These are phyloP conservation scores for Backusella macrospora DNA, from an alignment of 192 early-diverging fungal genomes.

Conservation along the genomic window DNA sequence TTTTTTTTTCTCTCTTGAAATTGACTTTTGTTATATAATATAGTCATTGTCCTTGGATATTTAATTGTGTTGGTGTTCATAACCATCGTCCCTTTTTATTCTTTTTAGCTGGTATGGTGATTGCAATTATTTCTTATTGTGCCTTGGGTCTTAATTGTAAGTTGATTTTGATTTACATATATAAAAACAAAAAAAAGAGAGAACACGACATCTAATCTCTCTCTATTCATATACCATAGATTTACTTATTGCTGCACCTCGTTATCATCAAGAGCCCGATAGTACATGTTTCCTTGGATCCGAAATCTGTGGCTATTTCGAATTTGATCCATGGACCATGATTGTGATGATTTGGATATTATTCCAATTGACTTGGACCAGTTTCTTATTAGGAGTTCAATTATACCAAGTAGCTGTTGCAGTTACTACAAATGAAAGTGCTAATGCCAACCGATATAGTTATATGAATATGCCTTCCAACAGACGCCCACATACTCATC, in stretches of 20 bases:
- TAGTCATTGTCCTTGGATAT: conserved; percentile 96
- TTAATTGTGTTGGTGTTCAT: conserved; percentile 90
- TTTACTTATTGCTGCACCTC: not conserved
- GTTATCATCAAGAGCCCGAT: conserved; percentile 2
- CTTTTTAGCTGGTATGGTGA: conserved; percentile 70
- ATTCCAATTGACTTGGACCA: conserved; percentile 82
- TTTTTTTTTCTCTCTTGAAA: not conserved
- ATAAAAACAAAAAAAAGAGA: too few species aligned
- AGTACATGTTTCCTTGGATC: conserved; percentile 59
- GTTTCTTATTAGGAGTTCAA: conserved; percentile 76
- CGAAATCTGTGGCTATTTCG: conserved; percentile 71
- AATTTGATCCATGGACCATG: conserved; percentile 73
- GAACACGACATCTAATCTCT: too few species aligned
- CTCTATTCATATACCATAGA: not conserved
- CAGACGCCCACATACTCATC: conserved; percentile 26
- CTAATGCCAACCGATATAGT: conserved; percentile 75
- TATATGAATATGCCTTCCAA: conserved; percentile 48
- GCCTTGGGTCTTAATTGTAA: conserved; percentile 69
- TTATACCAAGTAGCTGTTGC: conserved; percentile 74
- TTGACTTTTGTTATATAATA: not conserved
- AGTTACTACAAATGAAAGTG: conserved; percentile 89
- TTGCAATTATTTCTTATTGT: conserved; percentile 63
- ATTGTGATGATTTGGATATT: conserved; percentile 71
- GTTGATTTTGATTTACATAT: conserved; percentile 17
- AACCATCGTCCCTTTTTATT: conserved; percentile 91